Percentiles rank a stretch among this genome's conserved stretches.
These are phyloP conservation scores for Acanthamoeba castellanii DNA, from an alignment of 208 protist genomes.

Conservation along the genomic window DNA sequence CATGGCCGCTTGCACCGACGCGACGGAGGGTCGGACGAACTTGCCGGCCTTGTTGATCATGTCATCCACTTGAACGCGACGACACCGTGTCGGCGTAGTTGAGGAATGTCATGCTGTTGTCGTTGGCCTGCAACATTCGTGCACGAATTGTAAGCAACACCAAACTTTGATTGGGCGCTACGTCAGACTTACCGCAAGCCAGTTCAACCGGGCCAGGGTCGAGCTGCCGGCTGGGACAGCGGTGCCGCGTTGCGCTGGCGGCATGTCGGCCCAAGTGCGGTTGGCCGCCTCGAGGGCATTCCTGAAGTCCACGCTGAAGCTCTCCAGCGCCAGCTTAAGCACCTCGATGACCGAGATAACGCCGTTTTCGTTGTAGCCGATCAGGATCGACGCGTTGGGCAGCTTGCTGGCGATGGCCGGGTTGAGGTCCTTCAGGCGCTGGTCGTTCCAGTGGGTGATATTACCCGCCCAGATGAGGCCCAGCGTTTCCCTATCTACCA, in stretches of 20 bases:
- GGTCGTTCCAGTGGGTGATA: slow-evolving; percentile 58
- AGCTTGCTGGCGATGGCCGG: slow-evolving; percentile 43
- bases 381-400: slow-evolving; percentile 6
- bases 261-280: slow-evolving; percentile 13
- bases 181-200: not conserved
- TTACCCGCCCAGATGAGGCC: slow-evolving; percentile 64
- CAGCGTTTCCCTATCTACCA: slow-evolving; percentile 55
- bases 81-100: not conserved
- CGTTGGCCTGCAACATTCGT: not conserved
- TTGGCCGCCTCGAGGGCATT: slow-evolving; percentile 18
- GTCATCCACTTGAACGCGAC: slow-evolving; percentile 23
- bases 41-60: slow-evolving; percentile 64
- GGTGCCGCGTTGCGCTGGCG: not conserved
- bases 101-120: slow-evolving; percentile 52
- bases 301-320: slow-evolving; percentile 41
- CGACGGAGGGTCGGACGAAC: not conserved
- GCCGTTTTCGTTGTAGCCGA: slow-evolving; percentile 19
- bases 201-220: not conserved
- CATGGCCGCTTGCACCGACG: slow-evolving; percentile 26
- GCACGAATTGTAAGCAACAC: not conserved
- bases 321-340: not conserved
- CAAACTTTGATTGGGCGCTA: no score
- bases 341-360: not conserved
- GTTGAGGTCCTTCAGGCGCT: not conserved
- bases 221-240: not conserved